phyloP scores from a whole-genome alignment of 192 early-diverging fungal genomes.

The Gaertneriomyces sp. region DNA sequence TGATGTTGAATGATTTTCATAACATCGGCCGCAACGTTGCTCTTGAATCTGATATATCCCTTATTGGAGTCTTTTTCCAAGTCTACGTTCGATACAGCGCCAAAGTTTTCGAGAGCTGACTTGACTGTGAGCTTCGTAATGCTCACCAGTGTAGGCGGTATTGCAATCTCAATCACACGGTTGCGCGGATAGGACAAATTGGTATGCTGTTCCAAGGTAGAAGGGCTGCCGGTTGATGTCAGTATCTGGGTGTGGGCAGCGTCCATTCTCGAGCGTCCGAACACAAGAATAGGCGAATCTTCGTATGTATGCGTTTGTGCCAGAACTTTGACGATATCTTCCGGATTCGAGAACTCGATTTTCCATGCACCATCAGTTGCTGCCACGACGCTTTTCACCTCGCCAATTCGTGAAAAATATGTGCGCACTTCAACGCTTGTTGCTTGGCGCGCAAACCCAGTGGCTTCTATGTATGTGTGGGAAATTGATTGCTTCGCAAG shows the following conservation, averaged over 20 bases:
- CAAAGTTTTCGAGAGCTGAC: conserved; percentile 6
- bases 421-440: conserved; percentile 13
- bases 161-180: conserved; percentile 4
- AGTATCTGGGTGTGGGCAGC: background rate
- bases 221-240: background rate
- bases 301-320: conserved; percentile 25
- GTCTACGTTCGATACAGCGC: conserved; percentile 12
- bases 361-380: background rate
- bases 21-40: conserved; percentile 13
- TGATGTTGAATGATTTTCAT: conserved; percentile 9
- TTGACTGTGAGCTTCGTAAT: conserved; percentile 10
- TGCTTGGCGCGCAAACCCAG: conserved; percentile 13
- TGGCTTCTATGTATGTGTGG: conserved; percentile 18
- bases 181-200: conserved; percentile 13
- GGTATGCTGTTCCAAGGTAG: conserved; percentile 13
- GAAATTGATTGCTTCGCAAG: conserved; percentile 11
- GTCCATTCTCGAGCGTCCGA: background rate
- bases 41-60: conserved; percentile 24
- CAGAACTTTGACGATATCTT: conserved; percentile 25
- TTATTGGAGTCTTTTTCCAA: conserved; percentile 9
- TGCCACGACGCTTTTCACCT: background rate
- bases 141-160: background rate
- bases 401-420: conserved; percentile 16
- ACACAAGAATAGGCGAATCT: conserved; percentile 16
- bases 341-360: conserved; percentile 14